phyloP scores from a whole-genome alignment of 23 red algal genomes.

The Chondrus crispus region DNA sequence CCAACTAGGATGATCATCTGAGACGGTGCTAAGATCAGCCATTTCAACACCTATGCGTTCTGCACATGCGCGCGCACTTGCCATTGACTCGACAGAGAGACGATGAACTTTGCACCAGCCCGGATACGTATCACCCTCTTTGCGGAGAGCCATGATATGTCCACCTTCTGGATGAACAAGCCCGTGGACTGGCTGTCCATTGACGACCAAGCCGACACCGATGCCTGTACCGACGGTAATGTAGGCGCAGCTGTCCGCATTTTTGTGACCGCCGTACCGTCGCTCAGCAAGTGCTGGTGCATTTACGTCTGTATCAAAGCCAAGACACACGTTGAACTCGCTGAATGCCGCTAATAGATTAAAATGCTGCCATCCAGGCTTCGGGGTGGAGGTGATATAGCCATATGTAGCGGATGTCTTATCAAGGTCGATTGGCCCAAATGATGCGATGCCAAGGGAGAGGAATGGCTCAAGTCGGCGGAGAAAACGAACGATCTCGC shows the following conservation, averaged over 20 bases:
- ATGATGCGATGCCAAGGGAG: constrained; percentile 88
- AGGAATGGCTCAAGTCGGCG: constrained; percentile 55
- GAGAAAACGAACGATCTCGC: constrained; percentile 56
- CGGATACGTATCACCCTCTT: constrained; percentile 50
- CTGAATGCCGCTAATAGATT: constrained; percentile 57
- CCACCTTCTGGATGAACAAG: constrained; percentile 91
- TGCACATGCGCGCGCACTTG: constrained; percentile 73
- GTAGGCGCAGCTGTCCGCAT: constrained; percentile 72
- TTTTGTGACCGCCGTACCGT: constrained; percentile 61
- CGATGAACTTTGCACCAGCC: constrained; percentile 56
- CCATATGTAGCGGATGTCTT: constrained; percentile 46
- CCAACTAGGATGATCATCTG: constrained; percentile 84
- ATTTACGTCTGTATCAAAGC: constrained; percentile 97
- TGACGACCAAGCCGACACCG: constrained; percentile 84
- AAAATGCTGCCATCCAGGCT: constrained; percentile 51
- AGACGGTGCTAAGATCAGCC: constrained; percentile 38
- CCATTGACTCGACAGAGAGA: constrained; percentile 81
- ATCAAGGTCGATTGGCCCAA: constrained; percentile 85
- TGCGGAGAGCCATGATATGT: constrained; percentile 52
- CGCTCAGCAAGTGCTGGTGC: constrained; percentile 92
- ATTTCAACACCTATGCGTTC: constrained; percentile 60
- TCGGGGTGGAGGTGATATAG: constrained; percentile 64
- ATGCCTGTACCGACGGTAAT: constrained; percentile 97
- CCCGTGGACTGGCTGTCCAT: constrained; percentile 82
- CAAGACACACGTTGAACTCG: constrained; percentile 54